Percentiles rank a stretch among this genome's conserved stretches.
Evolutionary conservation across 176 grass and related monocot genomes (phyloP).

Genomic region (Areca catechu): DNA sequence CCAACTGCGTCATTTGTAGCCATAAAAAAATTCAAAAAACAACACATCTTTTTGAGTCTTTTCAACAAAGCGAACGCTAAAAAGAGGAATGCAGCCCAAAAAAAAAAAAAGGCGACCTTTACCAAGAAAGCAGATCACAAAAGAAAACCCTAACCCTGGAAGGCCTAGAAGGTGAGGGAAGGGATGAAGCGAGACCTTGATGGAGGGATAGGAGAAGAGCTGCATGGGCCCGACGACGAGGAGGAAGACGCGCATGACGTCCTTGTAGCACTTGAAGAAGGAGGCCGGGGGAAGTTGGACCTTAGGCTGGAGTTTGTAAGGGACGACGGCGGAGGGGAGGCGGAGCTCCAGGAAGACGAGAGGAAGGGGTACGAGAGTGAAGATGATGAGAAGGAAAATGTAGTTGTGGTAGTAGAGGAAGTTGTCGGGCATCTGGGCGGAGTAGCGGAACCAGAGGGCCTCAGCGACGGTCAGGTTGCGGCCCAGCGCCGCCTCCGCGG

Average conservation of each 20-base stretch:
- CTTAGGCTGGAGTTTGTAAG: constrained; percentile 81
- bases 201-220: constrained; percentile 55
- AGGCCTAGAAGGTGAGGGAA: background rate
- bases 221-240: constrained; percentile 74
- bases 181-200: constrained; percentile 42
- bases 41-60: too few species aligned
- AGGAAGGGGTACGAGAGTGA: constrained; percentile 72
- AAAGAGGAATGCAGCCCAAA: too few species aligned
- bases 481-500: constrained; percentile 70
- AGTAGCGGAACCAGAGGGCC: constrained; percentile 60
- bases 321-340: constrained; percentile 27
- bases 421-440: constrained; percentile 51
- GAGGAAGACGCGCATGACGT: constrained; percentile 64
- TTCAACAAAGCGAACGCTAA: too few species aligned
- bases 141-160: constrained; percentile 3
- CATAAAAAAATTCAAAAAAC: too few species aligned
- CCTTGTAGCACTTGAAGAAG: constrained; percentile 64
- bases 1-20: constrained; percentile 28
- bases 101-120: too few species aligned
- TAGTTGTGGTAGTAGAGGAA: constrained; percentile 64
- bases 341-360: constrained; percentile 68
- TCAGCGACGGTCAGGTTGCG: constrained; percentile 46
- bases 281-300: constrained; percentile 38
- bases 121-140: too few species aligned
- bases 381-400: constrained; percentile 71